A percentile compares a stretch with the other conserved stretches of the same genome.
Conservation (phyloP, 2,329 filamentous ascomycete genomes). For the Aspergillus glaucus region DNA sequence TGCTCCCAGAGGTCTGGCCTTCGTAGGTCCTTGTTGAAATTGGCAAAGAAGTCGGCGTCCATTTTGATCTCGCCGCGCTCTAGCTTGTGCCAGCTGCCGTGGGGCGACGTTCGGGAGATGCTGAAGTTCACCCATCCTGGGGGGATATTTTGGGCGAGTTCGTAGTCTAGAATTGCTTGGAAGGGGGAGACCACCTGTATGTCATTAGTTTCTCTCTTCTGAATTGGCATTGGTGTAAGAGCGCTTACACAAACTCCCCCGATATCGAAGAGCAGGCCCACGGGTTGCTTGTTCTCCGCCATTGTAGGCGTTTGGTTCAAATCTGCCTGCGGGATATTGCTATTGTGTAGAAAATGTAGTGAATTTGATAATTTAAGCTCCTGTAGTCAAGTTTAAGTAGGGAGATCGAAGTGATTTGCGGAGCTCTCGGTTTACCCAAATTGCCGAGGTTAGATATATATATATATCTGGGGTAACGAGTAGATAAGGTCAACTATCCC, state of each 20-base stretch:
- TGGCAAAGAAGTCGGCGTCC: conserved; percentile 66
- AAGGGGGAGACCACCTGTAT: conserved; percentile 80
- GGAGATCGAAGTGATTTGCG: too few relatives aligned
- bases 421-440: background rate
- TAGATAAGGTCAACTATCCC: too few relatives aligned
- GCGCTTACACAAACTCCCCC: conserved; percentile 85
- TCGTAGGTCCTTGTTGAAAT: conserved; percentile 69
- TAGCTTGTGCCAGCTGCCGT: conserved; percentile 80
- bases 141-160: conserved; percentile 68
- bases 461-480: background rate
- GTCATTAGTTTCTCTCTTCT: conserved; percentile 1
- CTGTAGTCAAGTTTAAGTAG: too few relatives aligned
- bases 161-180: conserved; percentile 88
- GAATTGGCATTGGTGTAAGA: background rate
- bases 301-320: conserved; percentile 18
- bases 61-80: conserved; percentile 77
- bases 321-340: background rate
- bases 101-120: conserved; percentile 69
- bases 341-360: too few relatives aligned
- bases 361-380: too few relatives aligned
- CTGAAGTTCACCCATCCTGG: conserved; percentile 87
- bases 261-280: conserved; percentile 86
- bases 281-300: conserved; percentile 48
- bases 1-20: conserved; percentile 60
- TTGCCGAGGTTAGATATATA: conserved; percentile 23